Conservation (phyloP, 2,329 filamentous ascomycete species). For the Nemania abortiva region DNA sequence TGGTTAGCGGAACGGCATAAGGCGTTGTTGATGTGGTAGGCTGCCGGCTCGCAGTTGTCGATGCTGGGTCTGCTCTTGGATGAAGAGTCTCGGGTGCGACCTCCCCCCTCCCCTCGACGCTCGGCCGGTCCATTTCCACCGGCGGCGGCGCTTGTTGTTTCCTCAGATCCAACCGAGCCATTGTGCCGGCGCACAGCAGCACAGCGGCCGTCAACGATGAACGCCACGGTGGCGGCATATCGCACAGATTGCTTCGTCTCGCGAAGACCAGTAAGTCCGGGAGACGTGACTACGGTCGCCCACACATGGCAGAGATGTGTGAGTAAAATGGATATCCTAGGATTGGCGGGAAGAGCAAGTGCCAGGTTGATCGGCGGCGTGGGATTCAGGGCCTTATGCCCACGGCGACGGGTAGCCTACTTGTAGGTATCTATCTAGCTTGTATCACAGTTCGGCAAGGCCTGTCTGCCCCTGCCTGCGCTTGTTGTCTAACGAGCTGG, state of each 20-base stretch:
- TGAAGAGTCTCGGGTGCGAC: conserved; percentile 18
- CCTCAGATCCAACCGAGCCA: conserved; percentile 12
- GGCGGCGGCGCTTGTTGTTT: conserved; percentile 1
- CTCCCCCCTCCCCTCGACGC: neutral
- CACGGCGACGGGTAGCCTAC: neutral
- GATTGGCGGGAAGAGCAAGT: neutral
- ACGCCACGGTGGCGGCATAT: conserved; percentile 17
- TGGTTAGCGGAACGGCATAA: conserved; percentile 41
- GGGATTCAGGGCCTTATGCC: conserved; percentile 21
- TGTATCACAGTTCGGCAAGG: neutral
- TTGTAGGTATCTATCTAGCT: neutral
- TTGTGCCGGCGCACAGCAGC: conserved; percentile 14
- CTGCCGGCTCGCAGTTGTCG: conserved; percentile 15
- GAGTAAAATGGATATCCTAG: neutral
- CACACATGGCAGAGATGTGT: neutral
- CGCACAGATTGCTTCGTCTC: neutral
- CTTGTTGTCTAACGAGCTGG: conserved; percentile 5
- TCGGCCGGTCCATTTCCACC: neutral
- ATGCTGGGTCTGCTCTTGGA: conserved; percentile 1
- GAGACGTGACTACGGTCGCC: neutral
- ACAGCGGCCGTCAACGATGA: conserved; percentile 2
- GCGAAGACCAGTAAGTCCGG: neutral
- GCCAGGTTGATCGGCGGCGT: conserved; percentile 3
- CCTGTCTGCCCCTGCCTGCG: neutral
- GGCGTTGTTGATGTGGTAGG: conserved; percentile 34